Conservation (phyloP, 2,329 filamentous ascomycete genomes). For the Exophiala phaeomuriformis region DNA sequence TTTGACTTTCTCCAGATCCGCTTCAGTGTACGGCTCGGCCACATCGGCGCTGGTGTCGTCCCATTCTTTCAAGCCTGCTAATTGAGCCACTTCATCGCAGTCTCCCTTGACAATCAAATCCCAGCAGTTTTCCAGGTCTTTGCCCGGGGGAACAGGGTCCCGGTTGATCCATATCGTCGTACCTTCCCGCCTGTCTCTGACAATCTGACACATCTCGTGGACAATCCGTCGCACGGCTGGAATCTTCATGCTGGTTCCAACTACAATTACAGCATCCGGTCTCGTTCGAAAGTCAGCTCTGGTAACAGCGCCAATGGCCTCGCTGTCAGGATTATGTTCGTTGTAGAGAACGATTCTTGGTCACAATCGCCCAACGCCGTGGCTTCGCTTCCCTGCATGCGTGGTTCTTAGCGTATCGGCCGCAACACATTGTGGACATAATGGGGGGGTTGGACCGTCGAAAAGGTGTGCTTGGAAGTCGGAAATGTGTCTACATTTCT, state of each 20-base stretch:
- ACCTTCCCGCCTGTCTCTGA: conserved; percentile 73
- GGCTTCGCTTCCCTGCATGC: conserved; percentile 76
- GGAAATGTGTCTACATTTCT: conserved; percentile 73
- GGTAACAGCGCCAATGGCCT: conserved; percentile 88
- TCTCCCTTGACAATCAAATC: conserved; percentile 75
- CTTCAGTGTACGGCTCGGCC: conserved; percentile 39
- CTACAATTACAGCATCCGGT: conserved; percentile 88
- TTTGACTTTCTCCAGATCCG: conserved; percentile 40
- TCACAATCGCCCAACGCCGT: conserved; percentile 81
- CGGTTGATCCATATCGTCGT: conserved; percentile 93
- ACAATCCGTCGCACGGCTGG: conserved; percentile 85
- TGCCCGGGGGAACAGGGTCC: conserved; percentile 71
- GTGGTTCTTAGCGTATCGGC: conserved; percentile 69
- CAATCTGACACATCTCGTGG: conserved; percentile 80
- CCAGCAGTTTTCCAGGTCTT: conserved; percentile 86
- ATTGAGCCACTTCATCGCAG: conserved; percentile 76
- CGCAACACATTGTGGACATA: conserved; percentile 66
- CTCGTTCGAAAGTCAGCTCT: conserved; percentile 75
- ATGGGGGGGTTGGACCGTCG: conserved; percentile 72
- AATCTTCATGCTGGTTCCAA: conserved; percentile 91
- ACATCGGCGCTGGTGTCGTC: conserved; percentile 42
- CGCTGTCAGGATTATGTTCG: conserved; percentile 91
- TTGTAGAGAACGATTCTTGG: conserved; percentile 96
- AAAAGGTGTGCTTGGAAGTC: conserved; percentile 75
- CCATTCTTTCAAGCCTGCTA: conserved; percentile 57